phyloP scores from a whole-genome alignment of 2,329 filamentous ascomycete genomes.

The Fusarium hainanense region DNA sequence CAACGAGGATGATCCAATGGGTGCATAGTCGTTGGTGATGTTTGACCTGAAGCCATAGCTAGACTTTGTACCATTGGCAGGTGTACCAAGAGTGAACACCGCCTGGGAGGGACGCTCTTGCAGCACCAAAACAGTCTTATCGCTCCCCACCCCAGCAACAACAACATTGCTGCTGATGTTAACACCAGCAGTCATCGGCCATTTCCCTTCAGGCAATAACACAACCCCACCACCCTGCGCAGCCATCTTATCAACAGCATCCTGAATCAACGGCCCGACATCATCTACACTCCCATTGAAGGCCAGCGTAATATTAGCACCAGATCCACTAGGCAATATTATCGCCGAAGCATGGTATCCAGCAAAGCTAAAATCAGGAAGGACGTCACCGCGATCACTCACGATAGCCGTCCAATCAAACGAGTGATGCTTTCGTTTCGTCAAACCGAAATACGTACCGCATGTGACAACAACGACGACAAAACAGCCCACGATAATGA shows the following conservation, averaged over 20 bases:
- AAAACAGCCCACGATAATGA: constrained; percentile 6
- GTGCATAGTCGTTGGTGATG: constrained; percentile 35
- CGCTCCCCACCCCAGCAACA: not conserved
- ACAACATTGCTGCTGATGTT: constrained; percentile 9
- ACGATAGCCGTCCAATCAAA: constrained; percentile 31
- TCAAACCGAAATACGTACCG: constrained; percentile 18
- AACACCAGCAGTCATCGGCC: constrained; percentile 22
- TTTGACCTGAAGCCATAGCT: constrained; percentile 3
- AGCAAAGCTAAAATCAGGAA: constrained; percentile 41
- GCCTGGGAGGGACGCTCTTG: not conserved
- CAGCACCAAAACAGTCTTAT: constrained; percentile 10
- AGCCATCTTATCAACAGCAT: constrained; percentile 26
- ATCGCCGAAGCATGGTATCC: constrained; percentile 36
- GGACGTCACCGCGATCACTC: constrained; percentile 18
- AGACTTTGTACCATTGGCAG: not conserved
- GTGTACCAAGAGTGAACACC: constrained; percentile 30
- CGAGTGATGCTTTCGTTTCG: not conserved
- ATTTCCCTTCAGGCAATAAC: constrained; percentile 14
- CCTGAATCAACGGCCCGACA: constrained; percentile 20
- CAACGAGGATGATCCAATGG: constrained; percentile 22
- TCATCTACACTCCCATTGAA: constrained; percentile 1
- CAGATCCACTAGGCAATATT: constrained; percentile 5
- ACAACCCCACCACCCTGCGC: constrained; percentile 29
- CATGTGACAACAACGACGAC: constrained; percentile 1
- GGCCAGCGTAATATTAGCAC: not conserved